Base-by-base conservation (phyloP, 495 filamentous ascomycete species). In the Patellaria atrata region DNA sequence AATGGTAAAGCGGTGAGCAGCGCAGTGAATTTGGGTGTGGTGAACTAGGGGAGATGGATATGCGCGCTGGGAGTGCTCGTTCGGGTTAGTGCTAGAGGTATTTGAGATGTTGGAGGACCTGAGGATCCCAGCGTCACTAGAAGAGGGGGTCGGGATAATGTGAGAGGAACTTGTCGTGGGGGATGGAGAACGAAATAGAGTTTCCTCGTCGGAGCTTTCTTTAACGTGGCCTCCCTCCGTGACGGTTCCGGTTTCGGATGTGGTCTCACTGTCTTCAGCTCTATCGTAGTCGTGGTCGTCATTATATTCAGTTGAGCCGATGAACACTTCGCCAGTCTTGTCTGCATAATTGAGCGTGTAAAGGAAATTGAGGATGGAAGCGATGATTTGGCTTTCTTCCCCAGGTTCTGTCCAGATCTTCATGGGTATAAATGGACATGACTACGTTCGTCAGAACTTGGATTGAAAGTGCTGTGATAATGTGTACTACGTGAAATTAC, bases 321-420 rank as follows among this genome's bases (percentile, higher is more conserved):
- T 37, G 1, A 22, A 14, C 18, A 43, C n/a, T n/a, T n/a, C n/a
- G n/a, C n/a, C n/a, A n/a, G n/a, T n/a, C n/a, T n/a, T 22, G n/a
- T 20, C 17, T n/a, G 13, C 28, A 18, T 47, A 47, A 24, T 47
- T 36, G 13, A 47, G 30, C 5, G 44, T 47, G 35, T 47, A 47
- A 14, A 47, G 32, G 30, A 43, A 47, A 1, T 35, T 47, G 18
- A 47, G 27, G 8, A 47, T 40, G 13, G 44, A 39, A 10, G 40
- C 44, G 12, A 47, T 17, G 28, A 47, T 32, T 21, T 47, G 34
- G 7, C 39, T 29, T n/a, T 39, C 35, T 10, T 43, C 35, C 23
- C 26, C 35, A n/a, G 29, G 29, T 27, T 47, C 40, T 20, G 43
- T 38, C 44, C 35, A 38, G 17, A 47, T 38, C 20, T 47, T 47